Conservation (phyloP, 306 rosid species). For the Malus domestica region ASM211411v1 NC_041796.1:6222001-6222500, state of each 20-base stretch:
- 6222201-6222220: too few species aligned
- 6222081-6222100: neutral
- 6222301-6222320: too few species aligned
- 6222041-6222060: neutral
- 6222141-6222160: neutral
- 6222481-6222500: constrained; percentile 22
- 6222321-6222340: too few species aligned
- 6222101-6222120: neutral
- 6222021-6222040: neutral
- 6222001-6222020: neutral
- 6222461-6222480: constrained; percentile 30
- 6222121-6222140: neutral
- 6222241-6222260: too few species aligned
- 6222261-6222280: too few species aligned
- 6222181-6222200: too few species aligned
- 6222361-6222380: neutral
- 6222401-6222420: neutral
- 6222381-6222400: neutral
- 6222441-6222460: neutral
- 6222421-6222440: neutral
- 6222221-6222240: too few species aligned
- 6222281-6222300: too few species aligned
- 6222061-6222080: neutral
- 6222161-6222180: neutral
- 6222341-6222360: neutral